phyloP scores from a whole-genome alignment of 768 basidiomycete species.

The Macrolepiota dolichaula region DNA sequence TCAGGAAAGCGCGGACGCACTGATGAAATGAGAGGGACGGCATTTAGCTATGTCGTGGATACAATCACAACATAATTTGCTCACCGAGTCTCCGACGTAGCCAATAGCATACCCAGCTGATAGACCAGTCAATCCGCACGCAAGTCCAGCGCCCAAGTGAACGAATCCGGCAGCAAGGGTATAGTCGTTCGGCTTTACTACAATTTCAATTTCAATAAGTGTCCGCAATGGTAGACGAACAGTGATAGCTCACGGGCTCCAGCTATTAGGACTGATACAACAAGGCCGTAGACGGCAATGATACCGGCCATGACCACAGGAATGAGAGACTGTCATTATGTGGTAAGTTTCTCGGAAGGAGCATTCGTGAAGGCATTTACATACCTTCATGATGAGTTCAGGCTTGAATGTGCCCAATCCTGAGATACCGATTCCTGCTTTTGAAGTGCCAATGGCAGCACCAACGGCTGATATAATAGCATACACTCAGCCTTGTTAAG shows the following conservation, averaged over 20 bases:
- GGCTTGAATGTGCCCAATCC: conserved; percentile 92
- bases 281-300: conserved; percentile 95
- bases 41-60: background rate
- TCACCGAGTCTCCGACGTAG: conserved; percentile 86
- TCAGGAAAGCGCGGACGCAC: conserved; percentile 90
- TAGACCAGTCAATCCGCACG: conserved; percentile 88
- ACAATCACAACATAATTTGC: conserved; percentile 25
- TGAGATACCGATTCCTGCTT: conserved; percentile 95
- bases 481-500: conserved; percentile 4
- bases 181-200: conserved; percentile 69
- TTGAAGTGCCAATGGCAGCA: conserved; percentile 94
- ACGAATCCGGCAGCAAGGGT: conserved; percentile 85
- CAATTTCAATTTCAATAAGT: conserved; percentile 8
- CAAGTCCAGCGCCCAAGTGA: conserved; percentile 88
- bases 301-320: conserved; percentile 99
- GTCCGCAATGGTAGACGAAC: background rate
- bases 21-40: conserved; percentile 23
- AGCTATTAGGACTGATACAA: conserved; percentile 90
- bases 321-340: conserved; percentile 68
- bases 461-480: conserved; percentile 63
- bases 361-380: conserved; percentile 14
- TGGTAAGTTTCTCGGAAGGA: background rate
- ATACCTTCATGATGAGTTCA: conserved; percentile 97
- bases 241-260: conserved; percentile 43
- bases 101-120: conserved; percentile 96